Evolutionary conservation across 345 rosid species (phyloP).

Genomic region (Crucihimalaya himalaica): DNA sequence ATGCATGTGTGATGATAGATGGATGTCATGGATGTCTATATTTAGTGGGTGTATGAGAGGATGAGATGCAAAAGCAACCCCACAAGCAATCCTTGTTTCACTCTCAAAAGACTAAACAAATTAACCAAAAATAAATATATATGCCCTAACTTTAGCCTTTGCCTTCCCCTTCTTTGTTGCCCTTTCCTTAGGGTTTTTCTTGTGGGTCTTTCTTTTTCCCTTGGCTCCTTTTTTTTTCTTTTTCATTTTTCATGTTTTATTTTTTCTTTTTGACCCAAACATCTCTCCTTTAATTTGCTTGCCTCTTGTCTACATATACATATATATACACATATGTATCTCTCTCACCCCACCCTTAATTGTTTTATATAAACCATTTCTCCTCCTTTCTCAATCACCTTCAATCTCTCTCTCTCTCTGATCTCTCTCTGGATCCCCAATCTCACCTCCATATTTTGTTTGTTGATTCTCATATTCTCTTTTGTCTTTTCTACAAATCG

Average conservation of each 20-base stretch:
- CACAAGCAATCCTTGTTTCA: slow-evolving; percentile 55
- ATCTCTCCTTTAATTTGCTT: slow-evolving; percentile 40
- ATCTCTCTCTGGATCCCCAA: slow-evolving; percentile 32
- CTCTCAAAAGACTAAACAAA: slow-evolving; percentile 45
- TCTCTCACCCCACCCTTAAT: slow-evolving; percentile 35
- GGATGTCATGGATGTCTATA: slow-evolving; percentile 48
- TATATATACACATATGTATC: slow-evolving; percentile 5
- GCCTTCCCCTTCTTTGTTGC: slow-evolving; percentile 50
- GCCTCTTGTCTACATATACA: slow-evolving; percentile 29
- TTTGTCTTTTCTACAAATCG: slow-evolving; percentile 29
- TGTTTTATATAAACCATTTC: slow-evolving; percentile 43
- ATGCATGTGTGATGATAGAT: slow-evolving; percentile 32
- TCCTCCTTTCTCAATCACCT: slow-evolving; percentile 32
- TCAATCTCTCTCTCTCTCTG: slow-evolving; percentile 26
- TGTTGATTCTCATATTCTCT: slow-evolving; percentile 30
- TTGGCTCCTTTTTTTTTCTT: slow-evolving; percentile 25
- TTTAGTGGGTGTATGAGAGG: slow-evolving; percentile 48
- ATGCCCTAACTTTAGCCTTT: slow-evolving; percentile 44
- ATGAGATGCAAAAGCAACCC: slow-evolving; percentile 49
- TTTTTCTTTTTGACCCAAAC: slow-evolving; percentile 37
- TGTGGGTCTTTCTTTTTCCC: slow-evolving; percentile 45
- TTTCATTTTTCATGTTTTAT: slow-evolving; percentile 34
- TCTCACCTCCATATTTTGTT: slow-evolving; percentile 6
- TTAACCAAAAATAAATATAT: slow-evolving; percentile 36
- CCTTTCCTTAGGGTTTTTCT: slow-evolving; percentile 50